Evolutionary conservation across 352 stramenopile genomes (phyloP).

Genomic region (Phytophthora europaea): DNA sequence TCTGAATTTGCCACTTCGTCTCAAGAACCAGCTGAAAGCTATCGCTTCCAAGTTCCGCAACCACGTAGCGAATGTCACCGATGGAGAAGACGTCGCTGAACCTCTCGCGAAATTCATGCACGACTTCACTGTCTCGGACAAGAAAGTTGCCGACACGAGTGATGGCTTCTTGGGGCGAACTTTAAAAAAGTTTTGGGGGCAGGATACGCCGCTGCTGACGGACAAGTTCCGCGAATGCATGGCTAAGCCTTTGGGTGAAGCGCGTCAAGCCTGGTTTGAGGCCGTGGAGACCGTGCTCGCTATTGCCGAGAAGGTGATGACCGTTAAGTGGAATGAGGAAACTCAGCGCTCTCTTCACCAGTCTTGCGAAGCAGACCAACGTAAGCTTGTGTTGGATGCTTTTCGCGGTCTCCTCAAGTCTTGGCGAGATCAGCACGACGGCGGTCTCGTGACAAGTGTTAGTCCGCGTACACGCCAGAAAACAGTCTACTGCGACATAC

Average conservation of each 20-base stretch:
- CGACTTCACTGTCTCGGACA: conserved; percentile 32
- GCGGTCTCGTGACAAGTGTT: conserved; percentile 24
- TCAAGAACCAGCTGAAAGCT: conserved; percentile 43
- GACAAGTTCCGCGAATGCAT: conserved; percentile 30
- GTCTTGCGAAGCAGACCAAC: conserved; percentile 19
- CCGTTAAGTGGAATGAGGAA: conserved; percentile 19
- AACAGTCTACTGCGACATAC: conserved; percentile 20
- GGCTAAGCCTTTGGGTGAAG: conserved; percentile 22
- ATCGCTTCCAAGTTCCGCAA: conserved; percentile 30
- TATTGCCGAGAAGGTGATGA: conserved; percentile 14
- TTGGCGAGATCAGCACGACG: conserved; percentile 26
- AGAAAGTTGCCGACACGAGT: conserved; percentile 1
- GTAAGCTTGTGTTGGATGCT: conserved; percentile 19
- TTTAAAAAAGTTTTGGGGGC: conserved; percentile 12
- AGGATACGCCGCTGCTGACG: conserved; percentile 16
- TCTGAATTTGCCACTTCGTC: conserved; percentile 30
- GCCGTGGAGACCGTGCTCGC: conserved; percentile 26
- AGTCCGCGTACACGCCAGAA: background rate
- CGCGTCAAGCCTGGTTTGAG: conserved; percentile 30
- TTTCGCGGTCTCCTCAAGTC: conserved; percentile 9
- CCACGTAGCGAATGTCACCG: background rate
- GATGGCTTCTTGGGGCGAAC: conserved; percentile 10
- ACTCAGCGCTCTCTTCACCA: conserved; percentile 11
- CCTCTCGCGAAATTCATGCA: conserved; percentile 20
- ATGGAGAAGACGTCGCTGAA: background rate